Evolutionary conservation across 1,284 basidiomycete genomes (phyloP).

Genomic region (Inonotus obliquus): DNA sequence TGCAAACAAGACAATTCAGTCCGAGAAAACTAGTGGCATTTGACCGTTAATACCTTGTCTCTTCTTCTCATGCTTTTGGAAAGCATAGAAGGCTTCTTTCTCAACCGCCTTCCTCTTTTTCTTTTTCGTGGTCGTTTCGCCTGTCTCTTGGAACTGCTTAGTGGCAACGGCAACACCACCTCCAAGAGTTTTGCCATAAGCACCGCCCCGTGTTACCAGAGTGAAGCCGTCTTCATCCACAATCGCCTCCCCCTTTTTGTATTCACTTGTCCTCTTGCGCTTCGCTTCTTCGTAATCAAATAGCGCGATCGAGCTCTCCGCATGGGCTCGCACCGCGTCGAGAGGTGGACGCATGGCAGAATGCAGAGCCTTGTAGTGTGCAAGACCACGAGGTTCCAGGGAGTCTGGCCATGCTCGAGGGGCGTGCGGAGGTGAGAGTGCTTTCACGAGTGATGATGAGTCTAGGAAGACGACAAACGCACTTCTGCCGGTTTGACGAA

Average conservation of each 20-base stretch:
- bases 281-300: slow-evolving; percentile 71
- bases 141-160: slow-evolving; percentile 62
- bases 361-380: slow-evolving; percentile 65
- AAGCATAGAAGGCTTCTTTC: slow-evolving; percentile 79
- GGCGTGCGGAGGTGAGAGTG: slow-evolving; percentile 46
- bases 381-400: slow-evolving; percentile 58
- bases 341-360: slow-evolving; percentile 66
- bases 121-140: slow-evolving; percentile 35
- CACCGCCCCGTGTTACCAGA: slow-evolving; percentile 81
- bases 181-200: slow-evolving; percentile 80
- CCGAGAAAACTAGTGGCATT: background rate
- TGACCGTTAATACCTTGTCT: slow-evolving; percentile 56
- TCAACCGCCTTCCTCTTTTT: slow-evolving; percentile 67
- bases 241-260: slow-evolving; percentile 75
- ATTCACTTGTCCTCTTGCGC: slow-evolving; percentile 52
- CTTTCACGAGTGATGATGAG: slow-evolving; percentile 60
- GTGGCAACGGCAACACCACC: slow-evolving; percentile 77
- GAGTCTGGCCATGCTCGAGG: slow-evolving; percentile 57
- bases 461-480: slow-evolving; percentile 82
- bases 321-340: slow-evolving; percentile 64
- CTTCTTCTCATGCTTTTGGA: slow-evolving; percentile 86
- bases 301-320: slow-evolving; percentile 68
- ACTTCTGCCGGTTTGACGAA: slow-evolving; percentile 58
- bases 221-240: slow-evolving; percentile 93
- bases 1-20: slow-evolving; percentile 27